Conservation (phyloP, 345 rosid species). For the Balakata baccata region DNA sequence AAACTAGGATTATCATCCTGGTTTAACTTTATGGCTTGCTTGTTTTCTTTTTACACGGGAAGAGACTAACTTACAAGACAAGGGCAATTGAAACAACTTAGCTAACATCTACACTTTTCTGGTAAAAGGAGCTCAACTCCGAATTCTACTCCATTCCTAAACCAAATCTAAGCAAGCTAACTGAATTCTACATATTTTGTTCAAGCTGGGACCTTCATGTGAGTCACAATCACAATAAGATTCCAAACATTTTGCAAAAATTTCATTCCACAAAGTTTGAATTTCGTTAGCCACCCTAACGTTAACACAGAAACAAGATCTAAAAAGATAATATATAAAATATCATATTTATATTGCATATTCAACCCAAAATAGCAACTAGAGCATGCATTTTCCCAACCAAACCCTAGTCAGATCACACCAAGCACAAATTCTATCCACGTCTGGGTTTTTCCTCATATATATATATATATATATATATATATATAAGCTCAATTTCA, state of each 20-base stretch:
- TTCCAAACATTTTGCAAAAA: background rate
- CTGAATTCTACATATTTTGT: too few species aligned
- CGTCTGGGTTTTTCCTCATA: background rate
- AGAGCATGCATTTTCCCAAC: background rate
- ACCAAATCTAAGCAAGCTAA: background rate
- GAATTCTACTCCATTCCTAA: background rate
- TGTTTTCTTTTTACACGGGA: too few species aligned
- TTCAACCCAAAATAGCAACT: slow-evolving; percentile 1
- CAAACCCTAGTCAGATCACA: background rate
- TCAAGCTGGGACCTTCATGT: too few species aligned
- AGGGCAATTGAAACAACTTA: background rate
- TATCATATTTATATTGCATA: background rate
- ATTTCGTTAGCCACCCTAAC: background rate
- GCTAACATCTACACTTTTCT: too few species aligned
- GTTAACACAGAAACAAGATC: background rate
- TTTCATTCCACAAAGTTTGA: background rate
- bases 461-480: too few species aligned
- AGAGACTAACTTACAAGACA: too few species aligned
- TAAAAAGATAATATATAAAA: background rate
- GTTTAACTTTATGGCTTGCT: too few species aligned
- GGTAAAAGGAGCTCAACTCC: too few species aligned
- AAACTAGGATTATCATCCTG: background rate
- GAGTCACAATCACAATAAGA: background rate
- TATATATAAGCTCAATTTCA: too few species aligned
- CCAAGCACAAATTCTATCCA: background rate